Evolutionary conservation across 257 asterid species (phyloP).

Genomic region (Jasminum sambac): DNA sequence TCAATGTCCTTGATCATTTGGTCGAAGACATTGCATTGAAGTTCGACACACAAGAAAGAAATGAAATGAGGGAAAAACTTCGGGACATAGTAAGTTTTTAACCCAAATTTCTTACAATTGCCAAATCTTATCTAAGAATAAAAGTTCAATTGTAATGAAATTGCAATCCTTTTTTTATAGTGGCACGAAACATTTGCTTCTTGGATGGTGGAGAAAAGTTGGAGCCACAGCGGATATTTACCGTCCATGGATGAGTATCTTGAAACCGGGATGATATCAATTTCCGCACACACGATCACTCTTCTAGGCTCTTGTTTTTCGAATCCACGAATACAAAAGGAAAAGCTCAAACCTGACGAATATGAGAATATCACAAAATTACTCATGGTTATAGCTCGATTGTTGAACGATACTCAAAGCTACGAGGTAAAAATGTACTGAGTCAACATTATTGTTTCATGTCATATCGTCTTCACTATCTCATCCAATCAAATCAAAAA

Average conservation of each 20-base stretch:
- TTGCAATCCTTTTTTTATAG: constrained; percentile 22
- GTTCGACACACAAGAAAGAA: constrained; percentile 27
- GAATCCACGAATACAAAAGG: constrained; percentile 12
- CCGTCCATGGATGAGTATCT: constrained; percentile 54
- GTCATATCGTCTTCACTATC: no score
- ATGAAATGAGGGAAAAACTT: constrained; percentile 24
- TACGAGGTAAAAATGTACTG: constrained; percentile 39
- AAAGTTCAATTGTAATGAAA: background rate
- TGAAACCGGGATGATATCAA: constrained; percentile 41
- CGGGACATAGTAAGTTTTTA: constrained; percentile 43
- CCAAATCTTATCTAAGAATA: background rate
- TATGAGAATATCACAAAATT: constrained; percentile 45
- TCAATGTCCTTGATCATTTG: constrained; percentile 55
- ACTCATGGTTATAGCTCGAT: constrained; percentile 49
- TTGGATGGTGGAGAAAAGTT: constrained; percentile 61
- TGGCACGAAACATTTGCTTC: constrained; percentile 61
- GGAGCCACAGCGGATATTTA: constrained; percentile 44
- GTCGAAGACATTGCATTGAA: constrained; percentile 33
- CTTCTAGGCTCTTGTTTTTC: constrained; percentile 48
- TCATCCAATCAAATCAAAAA: no score
- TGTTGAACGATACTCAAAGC: constrained; percentile 57
- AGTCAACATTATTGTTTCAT: no score
- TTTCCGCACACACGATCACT: constrained; percentile 39
- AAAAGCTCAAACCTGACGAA: constrained; percentile 14
- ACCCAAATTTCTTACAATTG: background rate